A percentile compares a stretch with the other conserved stretches of the same genome.
Evolutionary conservation across 495 filamentous ascomycete genomes (phyloP).

Genomic region (Sporormia fimetaria): DNA sequence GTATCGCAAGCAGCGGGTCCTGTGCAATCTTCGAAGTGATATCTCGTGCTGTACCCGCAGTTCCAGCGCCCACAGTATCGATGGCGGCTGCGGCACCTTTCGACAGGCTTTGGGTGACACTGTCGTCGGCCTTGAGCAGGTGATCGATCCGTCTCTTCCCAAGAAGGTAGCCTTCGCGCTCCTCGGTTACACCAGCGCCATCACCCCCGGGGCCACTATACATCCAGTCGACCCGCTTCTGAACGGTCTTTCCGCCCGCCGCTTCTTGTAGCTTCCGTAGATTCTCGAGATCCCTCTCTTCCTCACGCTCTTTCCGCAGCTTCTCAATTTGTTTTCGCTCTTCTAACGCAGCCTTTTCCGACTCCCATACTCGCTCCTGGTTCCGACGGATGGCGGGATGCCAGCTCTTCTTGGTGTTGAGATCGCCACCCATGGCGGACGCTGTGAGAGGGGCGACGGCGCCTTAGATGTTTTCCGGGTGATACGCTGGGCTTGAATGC

Average conservation of each 20-base stretch:
- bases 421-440: constrained; percentile 33
- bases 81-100: constrained; percentile 59
- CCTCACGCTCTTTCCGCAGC: constrained; percentile 78
- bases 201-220: constrained; percentile 78
- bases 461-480: neutral
- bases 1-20: constrained; percentile 84
- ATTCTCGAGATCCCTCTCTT: constrained; percentile 87
- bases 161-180: constrained; percentile 86
- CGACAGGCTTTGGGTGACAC: constrained; percentile 65
- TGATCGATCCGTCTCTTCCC: constrained; percentile 83
- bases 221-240: constrained; percentile 93
- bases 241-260: constrained; percentile 62
- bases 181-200: constrained; percentile 70
- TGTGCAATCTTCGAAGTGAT: constrained; percentile 72
- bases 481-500: neutral
- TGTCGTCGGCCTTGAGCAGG: constrained; percentile 65
- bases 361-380: constrained; percentile 70
- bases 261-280: constrained; percentile 82
- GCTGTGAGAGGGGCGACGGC: neutral
- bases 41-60: constrained; percentile 58
- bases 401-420: constrained; percentile 78
- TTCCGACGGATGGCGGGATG: constrained; percentile 53
- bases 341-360: constrained; percentile 86
- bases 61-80: constrained; percentile 38
- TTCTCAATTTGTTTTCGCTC: constrained; percentile 87